Conservation (phyloP, 1,284 basidiomycete species). For the Phellinidium pouzarii region DNA sequence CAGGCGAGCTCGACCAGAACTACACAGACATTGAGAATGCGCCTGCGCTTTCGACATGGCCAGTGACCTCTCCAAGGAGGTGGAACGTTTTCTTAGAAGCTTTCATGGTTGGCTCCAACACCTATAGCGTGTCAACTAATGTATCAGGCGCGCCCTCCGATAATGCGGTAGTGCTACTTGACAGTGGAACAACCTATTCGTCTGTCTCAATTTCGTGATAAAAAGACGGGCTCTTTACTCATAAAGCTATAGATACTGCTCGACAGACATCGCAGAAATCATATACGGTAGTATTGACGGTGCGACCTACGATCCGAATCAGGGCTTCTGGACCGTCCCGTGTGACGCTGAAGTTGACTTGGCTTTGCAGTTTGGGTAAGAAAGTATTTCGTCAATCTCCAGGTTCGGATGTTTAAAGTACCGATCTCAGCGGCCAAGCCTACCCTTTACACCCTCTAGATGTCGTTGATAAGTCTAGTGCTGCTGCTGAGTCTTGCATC, state of each 20-base stretch:
- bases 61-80: constrained; percentile 47
- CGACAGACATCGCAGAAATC: constrained; percentile 50
- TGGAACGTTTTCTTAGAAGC: constrained; percentile 74
- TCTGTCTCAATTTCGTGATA: constrained; percentile 33
- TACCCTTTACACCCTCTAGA: constrained; percentile 75
- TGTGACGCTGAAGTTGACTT: constrained; percentile 67
- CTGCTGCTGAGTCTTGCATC: constrained; percentile 38
- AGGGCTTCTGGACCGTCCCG: constrained; percentile 62
- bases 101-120: constrained; percentile 48
- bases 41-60: constrained; percentile 62
- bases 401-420: not conserved
- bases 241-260: constrained; percentile 46
- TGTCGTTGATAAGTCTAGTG: constrained; percentile 42
- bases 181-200: constrained; percentile 76
- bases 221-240: constrained; percentile 7
- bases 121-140: constrained; percentile 44
- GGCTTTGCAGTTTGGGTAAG: constrained; percentile 68
- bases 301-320: constrained; percentile 42
- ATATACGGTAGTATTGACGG: constrained; percentile 60
- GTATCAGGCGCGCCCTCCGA: constrained; percentile 54
- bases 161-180: constrained; percentile 65
- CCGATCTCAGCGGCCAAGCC: constrained; percentile 44
- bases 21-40: constrained; percentile 52
- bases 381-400: constrained; percentile 15
- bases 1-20: constrained; percentile 58